A percentile compares a stretch with the other conserved stretches of the same genome.
phyloP scores from a whole-genome alignment of 306 rosid species.

The Malus orientalis region DNA sequence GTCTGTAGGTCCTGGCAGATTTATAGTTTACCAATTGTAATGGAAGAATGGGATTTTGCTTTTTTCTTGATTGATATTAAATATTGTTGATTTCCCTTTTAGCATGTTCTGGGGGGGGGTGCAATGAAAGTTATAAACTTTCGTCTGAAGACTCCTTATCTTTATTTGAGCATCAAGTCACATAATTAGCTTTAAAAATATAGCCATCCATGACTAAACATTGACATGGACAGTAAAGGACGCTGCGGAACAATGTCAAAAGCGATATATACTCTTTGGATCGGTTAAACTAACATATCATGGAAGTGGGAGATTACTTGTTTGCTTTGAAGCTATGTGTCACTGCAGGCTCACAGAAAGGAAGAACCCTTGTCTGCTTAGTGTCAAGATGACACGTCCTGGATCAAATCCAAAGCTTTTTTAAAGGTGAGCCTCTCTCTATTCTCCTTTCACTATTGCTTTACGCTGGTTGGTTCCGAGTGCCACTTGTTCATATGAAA shows the following conservation, averaged over 20 bases:
- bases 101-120: conserved; percentile 17
- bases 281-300: conserved; percentile 18
- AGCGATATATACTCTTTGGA: conserved; percentile 13
- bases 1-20: neutral
- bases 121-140: conserved; percentile 30
- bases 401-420: conserved; percentile 34
- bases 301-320: conserved; percentile 24
- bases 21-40: neutral
- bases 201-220: conserved; percentile 27
- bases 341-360: conserved; percentile 14
- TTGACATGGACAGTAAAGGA: conserved; percentile 32
- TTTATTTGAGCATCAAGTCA: conserved; percentile 23
- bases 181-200: conserved; percentile 24
- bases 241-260: conserved; percentile 29
- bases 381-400: conserved; percentile 16
- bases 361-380: conserved; percentile 11
- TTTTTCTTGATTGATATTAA: neutral
- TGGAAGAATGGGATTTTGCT: conserved; percentile 3
- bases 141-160: conserved; percentile 49
- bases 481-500: conserved; percentile 5
- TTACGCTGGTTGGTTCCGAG: neutral
- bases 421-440: conserved; percentile 25
- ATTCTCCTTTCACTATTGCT: neutral
- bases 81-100: conserved; percentile 4
- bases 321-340: conserved; percentile 22